Evolutionary conservation across 345 rosid genomes (phyloP).

Genomic region (Hibiscus tridactylites): DNA sequence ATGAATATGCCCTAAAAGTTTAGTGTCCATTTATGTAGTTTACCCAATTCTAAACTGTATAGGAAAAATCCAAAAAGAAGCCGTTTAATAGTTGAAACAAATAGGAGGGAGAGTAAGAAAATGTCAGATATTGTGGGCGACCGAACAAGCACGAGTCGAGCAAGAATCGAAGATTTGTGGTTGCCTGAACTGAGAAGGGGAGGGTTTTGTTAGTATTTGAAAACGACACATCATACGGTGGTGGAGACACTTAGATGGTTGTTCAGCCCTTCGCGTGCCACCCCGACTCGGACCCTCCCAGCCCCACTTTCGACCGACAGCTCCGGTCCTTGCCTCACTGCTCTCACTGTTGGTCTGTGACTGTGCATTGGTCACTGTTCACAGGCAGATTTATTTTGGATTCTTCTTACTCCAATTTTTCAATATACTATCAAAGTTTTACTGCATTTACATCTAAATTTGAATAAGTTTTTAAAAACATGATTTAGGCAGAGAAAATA

Average conservation of each 20-base stretch:
- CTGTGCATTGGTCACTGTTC: not conserved
- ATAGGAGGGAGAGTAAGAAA: not conserved
- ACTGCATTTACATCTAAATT: too few species aligned
- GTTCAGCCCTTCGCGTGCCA: constrained; percentile 22
- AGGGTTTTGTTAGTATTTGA: not conserved
- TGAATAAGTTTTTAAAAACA: too few species aligned
- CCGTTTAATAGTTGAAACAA: too few species aligned
- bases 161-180: not conserved
- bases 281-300: not conserved
- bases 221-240: constrained; percentile 16
- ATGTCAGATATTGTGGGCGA: constrained; percentile 27
- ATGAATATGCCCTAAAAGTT: too few species aligned
- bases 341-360: not conserved
- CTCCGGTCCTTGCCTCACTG: constrained; percentile 13
- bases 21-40: too few species aligned
- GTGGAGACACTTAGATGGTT: constrained; percentile 23
- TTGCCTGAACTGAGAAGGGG: not conserved
- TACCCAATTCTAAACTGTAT: not conserved
- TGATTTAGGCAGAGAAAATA: too few species aligned
- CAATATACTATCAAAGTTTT: too few species aligned
- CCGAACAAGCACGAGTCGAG: constrained; percentile 12
- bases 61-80: constrained; percentile 12
- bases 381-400: not conserved
- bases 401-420: too few species aligned
- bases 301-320: constrained; percentile 18